Base-by-base conservation (phyloP, 495 filamentous ascomycete genomes). In the Neurospora sp. region DNA sequence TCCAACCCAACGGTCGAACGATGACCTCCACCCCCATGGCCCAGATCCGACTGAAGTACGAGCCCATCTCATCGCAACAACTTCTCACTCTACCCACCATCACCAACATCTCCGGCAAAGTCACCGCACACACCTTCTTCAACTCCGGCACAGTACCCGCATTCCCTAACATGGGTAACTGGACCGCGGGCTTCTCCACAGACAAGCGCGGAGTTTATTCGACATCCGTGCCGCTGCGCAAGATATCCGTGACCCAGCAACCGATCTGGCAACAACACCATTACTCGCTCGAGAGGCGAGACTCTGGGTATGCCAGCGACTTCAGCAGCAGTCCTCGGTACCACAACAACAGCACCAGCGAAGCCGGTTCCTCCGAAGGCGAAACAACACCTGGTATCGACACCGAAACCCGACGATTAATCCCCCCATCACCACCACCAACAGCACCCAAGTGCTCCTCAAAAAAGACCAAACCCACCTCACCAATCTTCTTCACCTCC, bases 61-160 rank as follows among this genome's bases (percentile, higher is more conserved):
- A 93, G 74, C 94, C 94, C 4, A 80, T 86, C 11, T 86, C 88
- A 69, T 81, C 83, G 38, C 54, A 66, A 18, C 54, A 35, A 3
- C 27, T 35, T 3, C 83, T 87, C 27, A 77, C 84, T 27, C 93
- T 93, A 16, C 96, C 96, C 4, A 86, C 84, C 39, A 85, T 98
- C 8, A 87, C 88, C 31, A 85, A 84, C 5, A 81, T 97, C 37
- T 82, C 84, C 18, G 91, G 88, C 73, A 97, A 93, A 82, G 82
- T 99, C 38, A 91, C 88, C 54, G 89, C 90, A 2, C 84, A 85
- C 71, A 98, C 94, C 3, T 97, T 89, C 83, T 98, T 86, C 82
- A 84, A 90, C 70, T 81, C 77, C 39, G 82, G 75, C 60, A 83
- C 79, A 37, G 82, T 82, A 71, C 70, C 78, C 69, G 75, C 71